These are phyloP conservation scores for Tinospora cordifolia DNA, from an alignment of 164 flowering plant genomes.

Conservation along the genomic window DNA sequence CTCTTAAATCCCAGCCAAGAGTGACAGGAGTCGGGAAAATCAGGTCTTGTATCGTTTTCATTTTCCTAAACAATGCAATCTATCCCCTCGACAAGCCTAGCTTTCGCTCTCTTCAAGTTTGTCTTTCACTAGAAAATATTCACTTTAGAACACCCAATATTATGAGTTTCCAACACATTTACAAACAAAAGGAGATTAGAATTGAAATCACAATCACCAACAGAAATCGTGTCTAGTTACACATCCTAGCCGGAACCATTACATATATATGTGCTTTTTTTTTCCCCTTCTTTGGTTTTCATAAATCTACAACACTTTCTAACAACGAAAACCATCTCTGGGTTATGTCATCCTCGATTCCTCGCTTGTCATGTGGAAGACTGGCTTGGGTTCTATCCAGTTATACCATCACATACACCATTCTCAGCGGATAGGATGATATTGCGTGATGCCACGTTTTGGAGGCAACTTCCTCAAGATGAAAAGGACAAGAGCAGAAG, in stretches of 20 bases:
- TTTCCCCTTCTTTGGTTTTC: background rate
- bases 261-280: background rate
- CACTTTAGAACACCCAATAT: background rate
- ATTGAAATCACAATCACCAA: background rate
- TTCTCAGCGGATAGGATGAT: conserved; percentile 72
- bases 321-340: background rate
- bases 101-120: background rate
- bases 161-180: background rate
- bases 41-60: background rate
- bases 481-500: conserved; percentile 78
- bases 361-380: background rate
- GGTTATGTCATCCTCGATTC: background rate
- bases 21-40: background rate
- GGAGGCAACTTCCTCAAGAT: conserved; percentile 93
- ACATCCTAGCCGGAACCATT: background rate
- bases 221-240: background rate
- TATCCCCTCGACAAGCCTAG: too few relatives aligned
- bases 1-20: background rate
- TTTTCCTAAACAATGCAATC: too few relatives aligned
- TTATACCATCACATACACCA: background rate
- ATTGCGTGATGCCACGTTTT: conserved; percentile 73
- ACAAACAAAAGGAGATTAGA: background rate
- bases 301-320: background rate
- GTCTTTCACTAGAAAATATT: background rate
- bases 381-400: background rate